A percentile compares a stretch with the other conserved stretches of the same genome.
Evolutionary conservation across 768 basidiomycete genomes (phyloP).

Genomic region (Boletus coccyginus): DNA sequence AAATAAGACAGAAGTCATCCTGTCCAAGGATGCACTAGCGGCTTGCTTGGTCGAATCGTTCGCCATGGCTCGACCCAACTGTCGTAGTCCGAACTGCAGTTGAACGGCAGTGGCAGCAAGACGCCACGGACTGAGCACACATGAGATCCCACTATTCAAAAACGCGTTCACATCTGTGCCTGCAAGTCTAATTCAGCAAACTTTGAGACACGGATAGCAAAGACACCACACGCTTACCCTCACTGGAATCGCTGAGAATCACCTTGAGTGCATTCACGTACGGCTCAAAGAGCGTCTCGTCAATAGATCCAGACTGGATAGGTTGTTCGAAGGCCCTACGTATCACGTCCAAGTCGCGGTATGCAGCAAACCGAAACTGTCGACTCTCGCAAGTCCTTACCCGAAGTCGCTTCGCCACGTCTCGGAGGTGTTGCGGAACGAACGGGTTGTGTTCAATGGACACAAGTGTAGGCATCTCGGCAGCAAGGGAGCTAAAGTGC

Average conservation of each 20-base stretch:
- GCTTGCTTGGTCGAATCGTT: constrained; percentile 48
- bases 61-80: constrained; percentile 66
- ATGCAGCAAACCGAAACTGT: constrained; percentile 74
- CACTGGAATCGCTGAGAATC: constrained; percentile 62
- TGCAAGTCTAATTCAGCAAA: not conserved
- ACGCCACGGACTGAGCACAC: constrained; percentile 79
- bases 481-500: constrained; percentile 62
- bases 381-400: constrained; percentile 55
- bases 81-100: constrained; percentile 71
- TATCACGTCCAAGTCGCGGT: constrained; percentile 70
- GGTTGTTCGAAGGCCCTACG: constrained; percentile 66
- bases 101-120: constrained; percentile 79
- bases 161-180: constrained; percentile 45
- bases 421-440: constrained; percentile 49
- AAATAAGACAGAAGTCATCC: constrained; percentile 63
- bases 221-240: constrained; percentile 40
- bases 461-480: constrained; percentile 66
- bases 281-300: constrained; percentile 55
- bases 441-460: constrained; percentile 61
- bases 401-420: constrained; percentile 51
- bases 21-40: constrained; percentile 64
- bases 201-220: not conserved
- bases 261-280: constrained; percentile 65
- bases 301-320: constrained; percentile 46
- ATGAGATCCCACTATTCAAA: constrained; percentile 60